These are phyloP conservation scores for Artemisia annua DNA, from an alignment of 129 eudicot species.

Conservation along the genomic window DNA sequence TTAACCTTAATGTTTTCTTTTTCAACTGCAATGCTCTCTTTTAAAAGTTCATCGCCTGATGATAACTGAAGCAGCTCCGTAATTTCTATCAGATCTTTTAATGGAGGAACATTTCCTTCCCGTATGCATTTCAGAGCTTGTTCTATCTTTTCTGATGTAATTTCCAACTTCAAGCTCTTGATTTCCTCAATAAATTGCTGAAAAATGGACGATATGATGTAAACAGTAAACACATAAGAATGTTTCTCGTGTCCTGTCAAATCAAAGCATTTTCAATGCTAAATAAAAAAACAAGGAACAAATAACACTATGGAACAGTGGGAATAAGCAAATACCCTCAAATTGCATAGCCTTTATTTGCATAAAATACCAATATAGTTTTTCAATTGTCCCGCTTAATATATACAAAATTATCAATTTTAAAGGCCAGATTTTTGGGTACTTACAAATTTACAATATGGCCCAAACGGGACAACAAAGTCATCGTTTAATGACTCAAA, in stretches of 20 bases:
- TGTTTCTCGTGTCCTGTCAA: constrained; percentile 2
- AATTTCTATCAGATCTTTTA: constrained; percentile 41
- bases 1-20: constrained; percentile 46
- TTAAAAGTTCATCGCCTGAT: constrained; percentile 53
- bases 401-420: no score
- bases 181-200: constrained; percentile 67
- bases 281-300: not conserved
- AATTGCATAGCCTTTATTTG: no score
- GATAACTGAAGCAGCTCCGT: constrained; percentile 49
- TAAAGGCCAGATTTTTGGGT: no score
- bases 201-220: constrained; percentile 26
- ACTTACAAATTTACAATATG: no score
- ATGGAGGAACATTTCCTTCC: constrained; percentile 40
- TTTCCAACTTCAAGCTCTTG: constrained; percentile 49
- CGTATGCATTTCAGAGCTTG: constrained; percentile 47
- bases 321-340: no score
- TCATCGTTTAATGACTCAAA: no score
- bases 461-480: no score
- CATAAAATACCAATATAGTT: not conserved
- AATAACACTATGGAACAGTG: no score
- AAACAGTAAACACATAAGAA: constrained; percentile 12
- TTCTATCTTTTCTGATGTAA: constrained; percentile 49
- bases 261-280: not conserved
- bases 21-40: constrained; percentile 75
- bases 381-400: not conserved